Base-by-base conservation (phyloP, 208 protist genomes). In the Trypanosoma boissoni region DNA sequence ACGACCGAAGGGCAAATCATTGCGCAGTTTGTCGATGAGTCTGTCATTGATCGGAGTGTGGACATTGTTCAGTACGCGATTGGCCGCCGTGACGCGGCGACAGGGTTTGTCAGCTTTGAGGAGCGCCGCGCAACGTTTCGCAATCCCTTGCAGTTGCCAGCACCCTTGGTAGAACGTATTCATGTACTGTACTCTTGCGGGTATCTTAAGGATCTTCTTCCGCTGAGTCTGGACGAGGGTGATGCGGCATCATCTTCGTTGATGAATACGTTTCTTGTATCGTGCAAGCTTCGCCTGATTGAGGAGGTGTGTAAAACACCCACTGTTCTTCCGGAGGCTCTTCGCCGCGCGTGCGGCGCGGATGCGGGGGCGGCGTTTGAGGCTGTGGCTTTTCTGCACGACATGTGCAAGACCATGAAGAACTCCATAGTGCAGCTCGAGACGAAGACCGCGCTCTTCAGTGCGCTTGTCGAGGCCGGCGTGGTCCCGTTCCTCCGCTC, bases 11-110 rank as follows among this genome's bases (percentile, higher is more conserved):
- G 68, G 6, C 79, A 75, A 58, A 85, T 90, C 32, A 67, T 93
- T 44, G 61, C 74, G 2, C 83, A 90, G 57, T 86, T 87, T 43
- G 78, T 93, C 0, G 80, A 90, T 36, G 76, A 82, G 41, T 58
- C 65, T 6, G 49, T 64, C 58, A 74, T 90, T 42, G 79, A 93
- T 44, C 67, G 58, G 32, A 76, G 72, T 58, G 78, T 93, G 32
- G 83, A 93, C 63, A 86, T 88, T 52, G 80, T 93, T 36, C 86
- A 93, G 69, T 80, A 81, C 71, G 83, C 52, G 9, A 72, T 93
- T 51, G 86, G 86, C 21, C 60, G 76, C 3, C 63, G 70, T 3
- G 73, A 80, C 41, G 64, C 58, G 42, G 73, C 31, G 24, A 88
- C 74, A 27, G 86, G 86, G 6, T 88, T 90, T 56, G 72, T 89